These are phyloP conservation scores for Stagonosporopsis vannaccii DNA, from an alignment of 2,329 filamentous ascomycete genomes.

Conservation along the genomic window DNA sequence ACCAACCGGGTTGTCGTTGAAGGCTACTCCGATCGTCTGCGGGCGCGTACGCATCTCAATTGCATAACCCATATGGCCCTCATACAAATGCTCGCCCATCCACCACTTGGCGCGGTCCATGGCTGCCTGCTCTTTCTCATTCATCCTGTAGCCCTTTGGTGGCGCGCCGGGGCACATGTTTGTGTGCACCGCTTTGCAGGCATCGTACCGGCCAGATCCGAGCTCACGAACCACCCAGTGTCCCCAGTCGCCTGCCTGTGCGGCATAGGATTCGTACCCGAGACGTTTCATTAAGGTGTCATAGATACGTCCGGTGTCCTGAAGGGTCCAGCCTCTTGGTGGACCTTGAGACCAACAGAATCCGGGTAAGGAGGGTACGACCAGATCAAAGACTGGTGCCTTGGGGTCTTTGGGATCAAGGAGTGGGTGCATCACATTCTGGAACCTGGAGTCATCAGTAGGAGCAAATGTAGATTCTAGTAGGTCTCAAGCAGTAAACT, in stretches of 20 bases:
- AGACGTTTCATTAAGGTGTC: slow-evolving; percentile 42
- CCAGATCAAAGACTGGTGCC: slow-evolving; percentile 60
- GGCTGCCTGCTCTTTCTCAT: slow-evolving; percentile 43
- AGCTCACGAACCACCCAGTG: slow-evolving; percentile 52
- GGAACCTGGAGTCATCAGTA: slow-evolving; percentile 22
- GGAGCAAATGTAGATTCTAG: neutral
- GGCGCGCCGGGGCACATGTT: slow-evolving; percentile 52
- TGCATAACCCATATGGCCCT: slow-evolving; percentile 53
- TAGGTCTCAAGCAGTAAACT: neutral
- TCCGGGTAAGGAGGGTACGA: slow-evolving; percentile 64
- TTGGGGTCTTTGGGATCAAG: slow-evolving; percentile 37
- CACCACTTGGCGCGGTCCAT: slow-evolving; percentile 46
- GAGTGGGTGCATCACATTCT: slow-evolving; percentile 48
- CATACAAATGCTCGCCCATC: slow-evolving; percentile 36
- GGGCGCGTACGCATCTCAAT: slow-evolving; percentile 54
- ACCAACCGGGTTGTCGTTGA: slow-evolving; percentile 55
- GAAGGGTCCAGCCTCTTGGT: slow-evolving; percentile 41
- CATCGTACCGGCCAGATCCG: slow-evolving; percentile 42
- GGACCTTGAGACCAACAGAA: slow-evolving; percentile 32
- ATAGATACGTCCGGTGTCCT: slow-evolving; percentile 55
- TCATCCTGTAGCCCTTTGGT: slow-evolving; percentile 40
- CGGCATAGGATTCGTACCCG: slow-evolving; percentile 50
- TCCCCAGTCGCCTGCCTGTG: slow-evolving; percentile 53
- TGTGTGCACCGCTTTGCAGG: slow-evolving; percentile 52
- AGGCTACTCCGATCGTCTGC: slow-evolving; percentile 53